These are phyloP conservation scores for Geum urbanum DNA, from an alignment of 306 rosid genomes.

Conservation along the genomic window DNA sequence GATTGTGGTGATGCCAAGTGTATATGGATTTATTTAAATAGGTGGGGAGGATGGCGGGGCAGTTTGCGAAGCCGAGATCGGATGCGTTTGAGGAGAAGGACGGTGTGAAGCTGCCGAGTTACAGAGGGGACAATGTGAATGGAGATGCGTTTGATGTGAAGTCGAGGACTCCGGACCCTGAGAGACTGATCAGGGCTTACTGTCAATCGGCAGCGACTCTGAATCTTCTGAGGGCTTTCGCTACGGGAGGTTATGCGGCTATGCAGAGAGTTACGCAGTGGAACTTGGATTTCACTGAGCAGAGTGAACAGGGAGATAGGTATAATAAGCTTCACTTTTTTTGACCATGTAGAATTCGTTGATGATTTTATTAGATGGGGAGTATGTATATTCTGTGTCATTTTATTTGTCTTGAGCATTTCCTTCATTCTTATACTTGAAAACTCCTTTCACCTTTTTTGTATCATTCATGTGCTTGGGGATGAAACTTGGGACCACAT, in stretches of 20 bases:
- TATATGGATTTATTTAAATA: conserved; percentile 14
- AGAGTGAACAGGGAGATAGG: conserved; percentile 97
- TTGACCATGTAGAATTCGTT: neutral
- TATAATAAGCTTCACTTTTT: conserved; percentile 11
- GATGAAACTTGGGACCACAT: conserved; percentile 5
- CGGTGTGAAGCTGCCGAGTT: conserved; percentile 93
- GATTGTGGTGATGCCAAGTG: too few relatives aligned
- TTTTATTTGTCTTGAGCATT: neutral
- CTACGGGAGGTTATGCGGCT: conserved; percentile 97
- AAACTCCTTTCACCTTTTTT: neutral
- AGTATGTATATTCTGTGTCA: neutral
- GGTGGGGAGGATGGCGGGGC: conserved; percentile 99
- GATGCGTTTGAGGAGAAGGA: conserved; percentile 83
- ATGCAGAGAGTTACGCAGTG: conserved; percentile 97
- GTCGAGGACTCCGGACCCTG: conserved; percentile 89
- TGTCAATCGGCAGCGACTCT: conserved; percentile 94
- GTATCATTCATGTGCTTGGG: neutral
- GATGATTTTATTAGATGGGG: neutral
- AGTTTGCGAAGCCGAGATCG: conserved; percentile 96
- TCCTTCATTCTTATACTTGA: neutral
- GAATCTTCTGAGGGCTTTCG: conserved; percentile 86
- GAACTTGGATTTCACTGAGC: conserved; percentile 93
- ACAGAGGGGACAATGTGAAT: conserved; percentile 92
- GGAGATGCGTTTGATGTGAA: conserved; percentile 83
- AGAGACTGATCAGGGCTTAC: conserved; percentile 90